Evolutionary conservation across 2,329 filamentous ascomycete species (phyloP).

Genomic region (Ophiostoma novo-ulmi): DNA sequence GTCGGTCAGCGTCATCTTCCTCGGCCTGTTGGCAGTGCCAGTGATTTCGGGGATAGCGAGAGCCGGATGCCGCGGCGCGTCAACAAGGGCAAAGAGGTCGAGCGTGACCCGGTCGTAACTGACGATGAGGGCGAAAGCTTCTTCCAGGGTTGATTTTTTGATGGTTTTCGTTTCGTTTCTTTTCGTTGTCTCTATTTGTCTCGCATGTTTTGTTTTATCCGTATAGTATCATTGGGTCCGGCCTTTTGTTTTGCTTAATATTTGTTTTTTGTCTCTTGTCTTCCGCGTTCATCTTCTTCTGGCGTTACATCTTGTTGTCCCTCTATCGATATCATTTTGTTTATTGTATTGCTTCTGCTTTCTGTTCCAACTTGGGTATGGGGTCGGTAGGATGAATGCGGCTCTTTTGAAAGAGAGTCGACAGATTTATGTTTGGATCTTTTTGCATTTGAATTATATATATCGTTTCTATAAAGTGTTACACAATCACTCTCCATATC

Average conservation of each 20-base stretch:
- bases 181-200: neutral
- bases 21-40: neutral
- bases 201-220: conserved; percentile 4
- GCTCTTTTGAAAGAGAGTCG: neutral
- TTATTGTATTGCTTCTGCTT: conserved; percentile 9
- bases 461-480: too few relatives aligned
- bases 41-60: conserved; percentile 26
- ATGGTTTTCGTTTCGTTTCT: neutral
- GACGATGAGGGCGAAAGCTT: conserved; percentile 30
- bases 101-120: conserved; percentile 30
- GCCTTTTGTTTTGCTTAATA: neutral
- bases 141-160: neutral
- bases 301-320: neutral
- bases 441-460: neutral
- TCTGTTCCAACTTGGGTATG: neutral
- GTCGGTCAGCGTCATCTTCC: neutral
- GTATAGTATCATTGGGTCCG: conserved; percentile 2
- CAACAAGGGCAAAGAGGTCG: conserved; percentile 49
- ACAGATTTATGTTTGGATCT: conserved; percentile 9
- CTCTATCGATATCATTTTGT: conserved; percentile 16
- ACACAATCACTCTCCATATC: too few relatives aligned
- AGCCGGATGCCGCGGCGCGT: conserved; percentile 20
- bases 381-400: neutral
- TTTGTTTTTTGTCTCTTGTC: neutral
- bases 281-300: neutral